These are phyloP conservation scores for Xylariomycetidae sp. DNA, from an alignment of 2,329 filamentous ascomycete species.

Conservation along the genomic window DNA sequence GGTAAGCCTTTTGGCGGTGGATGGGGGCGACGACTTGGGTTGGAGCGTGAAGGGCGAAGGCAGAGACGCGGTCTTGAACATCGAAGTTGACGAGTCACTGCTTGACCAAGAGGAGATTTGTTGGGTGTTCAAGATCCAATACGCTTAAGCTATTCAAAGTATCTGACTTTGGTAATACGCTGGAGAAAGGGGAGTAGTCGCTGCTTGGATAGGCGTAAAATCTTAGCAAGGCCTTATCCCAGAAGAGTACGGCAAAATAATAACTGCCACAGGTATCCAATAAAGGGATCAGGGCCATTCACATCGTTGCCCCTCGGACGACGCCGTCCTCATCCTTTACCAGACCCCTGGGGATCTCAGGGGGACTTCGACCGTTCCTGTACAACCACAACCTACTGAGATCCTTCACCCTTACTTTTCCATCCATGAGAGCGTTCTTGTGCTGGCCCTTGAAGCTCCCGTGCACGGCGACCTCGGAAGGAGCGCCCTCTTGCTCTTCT, in stretches of 20 bases:
- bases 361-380: constrained; percentile 51
- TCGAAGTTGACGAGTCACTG: constrained; percentile 13
- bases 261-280: not conserved
- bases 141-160: constrained; percentile 9
- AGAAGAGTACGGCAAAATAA: too few species aligned
- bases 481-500: constrained; percentile 1
- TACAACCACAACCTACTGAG: constrained; percentile 59
- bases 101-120: constrained; percentile 19
- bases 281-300: constrained; percentile 1
- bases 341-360: constrained; percentile 33
- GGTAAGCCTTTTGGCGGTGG: constrained; percentile 36
- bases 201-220: not conserved
- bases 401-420: constrained; percentile 49
- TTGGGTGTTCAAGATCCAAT: constrained; percentile 23
- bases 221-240: not conserved
- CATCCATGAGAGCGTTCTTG: constrained; percentile 23
- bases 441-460: constrained; percentile 23
- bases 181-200: not conserved
- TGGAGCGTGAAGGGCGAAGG: constrained; percentile 15
- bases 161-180: not conserved
- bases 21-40: constrained; percentile 21
- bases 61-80: constrained; percentile 8
- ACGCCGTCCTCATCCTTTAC: constrained; percentile 28
- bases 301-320: constrained; percentile 24
- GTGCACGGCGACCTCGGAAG: constrained; percentile 30